Evolutionary conservation across 1,139 yeast species (phyloP).

Genomic region (Debaryomyces coudertii): DNA sequence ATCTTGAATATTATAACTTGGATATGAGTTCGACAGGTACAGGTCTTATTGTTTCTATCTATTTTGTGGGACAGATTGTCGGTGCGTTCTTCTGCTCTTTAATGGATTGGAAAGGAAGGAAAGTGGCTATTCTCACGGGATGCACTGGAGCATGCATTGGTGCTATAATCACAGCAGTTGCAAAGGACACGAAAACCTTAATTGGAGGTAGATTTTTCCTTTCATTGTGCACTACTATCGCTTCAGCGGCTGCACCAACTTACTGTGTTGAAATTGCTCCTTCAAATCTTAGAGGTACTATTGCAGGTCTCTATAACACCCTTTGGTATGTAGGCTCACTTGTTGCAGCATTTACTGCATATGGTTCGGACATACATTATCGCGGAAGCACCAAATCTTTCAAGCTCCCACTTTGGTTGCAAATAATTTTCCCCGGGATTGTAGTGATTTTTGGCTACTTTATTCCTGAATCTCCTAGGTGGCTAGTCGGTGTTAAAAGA

Average conservation of each 20-base stretch:
- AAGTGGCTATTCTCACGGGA: conserved; percentile 21
- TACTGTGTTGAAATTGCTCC: conserved; percentile 30
- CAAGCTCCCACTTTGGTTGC: conserved; percentile 20
- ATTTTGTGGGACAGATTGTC: conserved; percentile 22
- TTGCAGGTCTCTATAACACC: conserved; percentile 25
- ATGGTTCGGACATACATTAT: conserved; percentile 25
- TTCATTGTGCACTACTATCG: conserved; percentile 16
- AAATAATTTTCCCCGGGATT: conserved; percentile 18
- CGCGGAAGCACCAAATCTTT: conserved; percentile 22
- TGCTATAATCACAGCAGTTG: conserved; percentile 28
- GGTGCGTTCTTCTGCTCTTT: conserved; percentile 23
- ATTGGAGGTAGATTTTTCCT: conserved; percentile 29
- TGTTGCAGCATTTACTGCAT: conserved; percentile 29
- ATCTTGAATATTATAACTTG: conserved; percentile 18
- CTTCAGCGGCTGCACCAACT: conserved; percentile 24
- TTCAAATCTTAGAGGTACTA: conserved; percentile 27
- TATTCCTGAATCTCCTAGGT: conserved; percentile 66
- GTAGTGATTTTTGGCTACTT: conserved; percentile 24
- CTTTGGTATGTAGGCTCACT: conserved; percentile 30
- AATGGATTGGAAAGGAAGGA: conserved; percentile 25
- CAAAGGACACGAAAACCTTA: conserved; percentile 21
- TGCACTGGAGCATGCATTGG: conserved; percentile 25
- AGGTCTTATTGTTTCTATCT: conserved; percentile 25
- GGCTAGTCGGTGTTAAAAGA: conserved; percentile 44
- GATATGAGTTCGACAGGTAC: conserved; percentile 20